Evolutionary conservation across 495 filamentous ascomycete genomes (phyloP).

Genomic region (Trichoderma erinaceum): DNA sequence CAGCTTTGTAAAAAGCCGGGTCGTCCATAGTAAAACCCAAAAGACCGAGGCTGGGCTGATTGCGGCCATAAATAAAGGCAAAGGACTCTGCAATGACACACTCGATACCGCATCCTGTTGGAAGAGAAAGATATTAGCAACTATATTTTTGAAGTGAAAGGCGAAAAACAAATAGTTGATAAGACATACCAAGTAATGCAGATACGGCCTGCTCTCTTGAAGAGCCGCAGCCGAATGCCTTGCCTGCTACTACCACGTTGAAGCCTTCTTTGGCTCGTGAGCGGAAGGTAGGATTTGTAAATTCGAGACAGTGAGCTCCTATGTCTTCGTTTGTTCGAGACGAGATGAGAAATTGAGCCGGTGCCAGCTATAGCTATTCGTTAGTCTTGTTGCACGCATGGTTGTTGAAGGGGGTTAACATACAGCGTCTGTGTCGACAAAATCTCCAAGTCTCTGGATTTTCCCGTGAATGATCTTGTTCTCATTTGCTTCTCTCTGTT

Average conservation of each 20-base stretch:
- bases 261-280: slow-evolving; percentile 27
- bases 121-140: neutral
- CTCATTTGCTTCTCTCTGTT: neutral
- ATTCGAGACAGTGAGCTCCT: slow-evolving; percentile 33
- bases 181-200: slow-evolving; percentile 28
- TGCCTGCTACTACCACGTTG: slow-evolving; percentile 38
- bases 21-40: slow-evolving; percentile 35
- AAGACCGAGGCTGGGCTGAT: slow-evolving; percentile 37
- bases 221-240: slow-evolving; percentile 42
- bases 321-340: slow-evolving; percentile 27
- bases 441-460: slow-evolving; percentile 34
- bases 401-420: neutral
- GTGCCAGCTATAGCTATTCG: slow-evolving; percentile 19
- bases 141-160: neutral
- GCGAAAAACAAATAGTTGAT: neutral
- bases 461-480: slow-evolving; percentile 19
- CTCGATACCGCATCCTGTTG: slow-evolving; percentile 25
- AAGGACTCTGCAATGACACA: slow-evolving; percentile 40
- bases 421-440: slow-evolving; percentile 40
- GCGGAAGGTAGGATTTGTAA: slow-evolving; percentile 37
- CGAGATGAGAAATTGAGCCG: slow-evolving; percentile 29
- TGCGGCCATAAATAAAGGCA: slow-evolving; percentile 38
- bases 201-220: slow-evolving; percentile 39
- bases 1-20: slow-evolving; percentile 30
- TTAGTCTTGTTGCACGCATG: neutral